phyloP scores from a whole-genome alignment of 306 rosid species.

The Malus sylvestris region DNA sequence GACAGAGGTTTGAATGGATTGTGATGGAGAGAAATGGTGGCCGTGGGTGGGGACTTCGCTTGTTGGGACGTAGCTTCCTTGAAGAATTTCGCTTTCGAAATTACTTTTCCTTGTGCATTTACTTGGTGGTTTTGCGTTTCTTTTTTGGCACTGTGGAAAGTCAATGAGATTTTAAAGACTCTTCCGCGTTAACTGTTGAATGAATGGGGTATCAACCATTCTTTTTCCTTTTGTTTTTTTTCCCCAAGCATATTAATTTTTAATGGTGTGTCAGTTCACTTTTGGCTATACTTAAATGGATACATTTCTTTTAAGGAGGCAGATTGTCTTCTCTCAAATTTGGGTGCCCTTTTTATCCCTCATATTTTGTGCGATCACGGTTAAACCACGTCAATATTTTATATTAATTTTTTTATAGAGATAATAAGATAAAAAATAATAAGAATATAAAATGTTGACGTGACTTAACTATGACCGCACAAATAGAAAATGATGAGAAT shows the following conservation, averaged over 20 bases:
- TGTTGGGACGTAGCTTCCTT: background rate
- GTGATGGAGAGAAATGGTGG: background rate
- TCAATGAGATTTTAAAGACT: background rate
- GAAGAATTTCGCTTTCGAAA: constrained; percentile 4
- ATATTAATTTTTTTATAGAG: too few relatives aligned
- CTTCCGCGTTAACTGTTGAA: background rate
- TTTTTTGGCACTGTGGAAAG: background rate
- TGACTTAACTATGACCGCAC: too few relatives aligned
- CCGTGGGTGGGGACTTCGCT: background rate
- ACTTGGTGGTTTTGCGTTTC: constrained; percentile 7
- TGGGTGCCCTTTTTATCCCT: too few relatives aligned
- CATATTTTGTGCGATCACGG: too few relatives aligned
- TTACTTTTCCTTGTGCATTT: constrained; percentile 5
- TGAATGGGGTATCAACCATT: too few relatives aligned
- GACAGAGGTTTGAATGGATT: background rate
- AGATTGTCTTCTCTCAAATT: too few relatives aligned
- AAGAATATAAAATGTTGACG: too few relatives aligned
- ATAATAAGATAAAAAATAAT: too few relatives aligned
- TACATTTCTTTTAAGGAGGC: too few relatives aligned
- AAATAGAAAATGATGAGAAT: accelerated
- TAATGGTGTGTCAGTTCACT: too few relatives aligned
- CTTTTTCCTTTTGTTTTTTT: background rate
- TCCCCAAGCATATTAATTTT: too few relatives aligned
- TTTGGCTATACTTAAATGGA: too few relatives aligned
- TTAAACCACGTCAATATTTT: accelerated